Evolutionary conservation across 345 rosid species (phyloP), one percentile per base, ranked within the genome.

Genomic region (Hirschfeldia incana): DNA sequence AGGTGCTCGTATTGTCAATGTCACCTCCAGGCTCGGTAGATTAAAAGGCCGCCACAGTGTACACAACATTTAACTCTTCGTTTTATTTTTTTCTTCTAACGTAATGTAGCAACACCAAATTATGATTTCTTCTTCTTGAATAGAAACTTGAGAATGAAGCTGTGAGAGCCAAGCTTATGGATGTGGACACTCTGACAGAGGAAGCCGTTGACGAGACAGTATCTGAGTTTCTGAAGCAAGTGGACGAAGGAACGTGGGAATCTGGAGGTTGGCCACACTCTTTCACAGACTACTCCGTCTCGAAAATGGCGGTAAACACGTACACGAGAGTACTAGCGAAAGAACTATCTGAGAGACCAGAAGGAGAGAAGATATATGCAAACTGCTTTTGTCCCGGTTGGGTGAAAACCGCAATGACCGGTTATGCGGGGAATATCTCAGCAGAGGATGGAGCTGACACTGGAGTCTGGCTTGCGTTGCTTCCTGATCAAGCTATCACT

Each of bases 371-470:
- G 85, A 90, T 95, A 65, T 87, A 84, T 66, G 84, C 90, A 67
- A 95, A 95, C 75, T 91, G 96, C 69, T 95, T 86, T 84, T 95
- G 99, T 78, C 99, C 99, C 0, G 99, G 99, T 57, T 91, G 94
- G 99, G 99, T 90, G 9, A 95, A 88, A 86, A 95, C 98, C n/a
- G 96, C 98, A 0, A 86, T 95, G 97, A 93, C 98, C 0, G 91
- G 96, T 53, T 95, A 95, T 92, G 89, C 97, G 2, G 99, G 99
- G n/a, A 90, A 87, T 76, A 7, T 90, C 49, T 85, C 99, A 26
- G 85, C 90, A 5, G 98, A 86, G 79, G 86, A 86, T 26, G 99
- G 89, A 27, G 97, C 99, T 12, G 99, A 95, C 33, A 93, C 99
- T 0, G 99, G 92, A 30, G 99, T 93, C 0, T 95, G 98, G 98